Evolutionary conservation across 139 green algal species (phyloP).

Genomic region (Chlorella ohadii): DNA sequence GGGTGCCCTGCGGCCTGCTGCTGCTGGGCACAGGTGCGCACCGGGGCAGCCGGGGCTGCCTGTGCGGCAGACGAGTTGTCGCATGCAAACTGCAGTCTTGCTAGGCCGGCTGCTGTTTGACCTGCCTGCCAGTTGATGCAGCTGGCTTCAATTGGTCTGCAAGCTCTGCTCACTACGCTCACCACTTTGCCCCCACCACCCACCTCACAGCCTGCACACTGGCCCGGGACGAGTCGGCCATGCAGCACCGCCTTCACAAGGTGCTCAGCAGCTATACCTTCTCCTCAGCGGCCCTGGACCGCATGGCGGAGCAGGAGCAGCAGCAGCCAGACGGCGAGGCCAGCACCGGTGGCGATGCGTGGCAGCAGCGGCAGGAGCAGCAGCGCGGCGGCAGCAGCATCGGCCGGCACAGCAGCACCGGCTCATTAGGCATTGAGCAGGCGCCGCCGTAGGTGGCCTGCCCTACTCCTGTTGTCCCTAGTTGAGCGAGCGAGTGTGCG

Average conservation of each 20-base stretch:
- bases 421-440: too few relatives aligned
- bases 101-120: too few relatives aligned
- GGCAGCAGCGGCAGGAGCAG: not conserved
- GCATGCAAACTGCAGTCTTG: too few relatives aligned
- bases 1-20: conserved; percentile 78
- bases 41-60: not conserved
- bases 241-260: conserved; percentile 41
- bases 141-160: too few relatives aligned
- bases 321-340: not conserved
- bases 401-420: not conserved
- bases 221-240: conserved; percentile 38
- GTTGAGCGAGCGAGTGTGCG: too few relatives aligned
- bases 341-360: not conserved
- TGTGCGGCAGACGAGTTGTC: too few relatives aligned
- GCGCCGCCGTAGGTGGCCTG: too few relatives aligned
- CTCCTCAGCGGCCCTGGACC: not conserved
- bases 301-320: not conserved
- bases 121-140: too few relatives aligned
- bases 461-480: too few relatives aligned
- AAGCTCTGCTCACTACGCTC: too few relatives aligned
- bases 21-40: conserved; percentile 42
- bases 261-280: conserved; percentile 1
- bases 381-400: not conserved
- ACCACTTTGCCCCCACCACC: too few relatives aligned
- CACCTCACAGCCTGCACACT: conserved; percentile 28